These are phyloP conservation scores for Phytopythium ostracodes DNA, from an alignment of 352 stramenopile species.

Conservation along the genomic window DNA sequence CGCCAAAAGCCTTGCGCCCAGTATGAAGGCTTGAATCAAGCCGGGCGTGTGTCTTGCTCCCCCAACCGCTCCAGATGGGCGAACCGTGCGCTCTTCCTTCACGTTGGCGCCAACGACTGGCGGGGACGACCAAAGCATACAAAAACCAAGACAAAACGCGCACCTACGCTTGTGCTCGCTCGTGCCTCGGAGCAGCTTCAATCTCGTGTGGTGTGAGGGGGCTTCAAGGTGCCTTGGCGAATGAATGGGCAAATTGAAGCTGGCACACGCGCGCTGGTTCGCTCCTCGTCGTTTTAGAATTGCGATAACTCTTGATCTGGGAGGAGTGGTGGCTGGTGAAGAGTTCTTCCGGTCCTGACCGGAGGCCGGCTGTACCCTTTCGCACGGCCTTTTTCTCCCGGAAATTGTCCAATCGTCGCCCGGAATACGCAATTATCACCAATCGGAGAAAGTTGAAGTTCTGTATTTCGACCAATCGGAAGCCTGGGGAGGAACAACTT, in stretches of 20 bases:
- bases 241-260: constrained; percentile 4
- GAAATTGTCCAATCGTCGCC: constrained; percentile 9
- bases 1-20: not conserved
- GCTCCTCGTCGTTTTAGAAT: constrained; percentile 8
- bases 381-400: not conserved
- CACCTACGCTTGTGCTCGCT: not conserved
- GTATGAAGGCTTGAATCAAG: not conserved
- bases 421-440: constrained; percentile 14
- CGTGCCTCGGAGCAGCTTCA: not conserved
- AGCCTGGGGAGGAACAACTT: constrained; percentile 16
- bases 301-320: constrained; percentile 8
- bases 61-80: constrained; percentile 4
- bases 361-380: too few relatives aligned
- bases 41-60: not conserved
- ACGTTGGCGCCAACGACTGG: not conserved
- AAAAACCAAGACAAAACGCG: not conserved
- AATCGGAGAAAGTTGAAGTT: constrained; percentile 31
- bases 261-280: not conserved
- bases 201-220: not conserved
- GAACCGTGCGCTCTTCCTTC: not conserved
- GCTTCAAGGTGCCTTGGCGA: constrained; percentile 2
- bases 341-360: constrained; percentile 5
- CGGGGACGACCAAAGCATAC: not conserved
- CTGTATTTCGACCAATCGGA: constrained; percentile 26
- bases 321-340: not conserved